Conservation (phyloP, 192 early-diverging fungal genomes). For the Lobosporangium transversale region DNA sequence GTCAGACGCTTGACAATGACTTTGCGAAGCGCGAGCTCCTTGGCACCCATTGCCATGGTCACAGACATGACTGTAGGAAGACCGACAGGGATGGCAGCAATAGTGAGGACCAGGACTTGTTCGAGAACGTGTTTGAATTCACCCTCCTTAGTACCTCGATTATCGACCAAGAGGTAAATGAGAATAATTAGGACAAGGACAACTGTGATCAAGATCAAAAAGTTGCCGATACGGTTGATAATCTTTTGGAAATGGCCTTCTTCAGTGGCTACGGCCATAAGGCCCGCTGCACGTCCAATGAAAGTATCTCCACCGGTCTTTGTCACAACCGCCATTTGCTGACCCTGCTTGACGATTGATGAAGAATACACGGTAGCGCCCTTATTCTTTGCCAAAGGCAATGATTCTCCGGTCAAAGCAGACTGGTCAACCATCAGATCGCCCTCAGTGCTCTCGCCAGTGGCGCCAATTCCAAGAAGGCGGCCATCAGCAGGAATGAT, state of each 20-base stretch:
- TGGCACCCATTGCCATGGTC: slow-evolving; percentile 96
- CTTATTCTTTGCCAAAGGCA: slow-evolving; percentile 88
- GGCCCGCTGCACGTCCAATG: slow-evolving; percentile 92
- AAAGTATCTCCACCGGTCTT: slow-evolving; percentile 94
- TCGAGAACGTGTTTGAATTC: slow-evolving; percentile 59
- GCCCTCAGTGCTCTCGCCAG: slow-evolving; percentile 79
- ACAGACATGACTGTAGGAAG: slow-evolving; percentile 96
- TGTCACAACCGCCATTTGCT: slow-evolving; percentile 91
- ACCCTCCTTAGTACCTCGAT: slow-evolving; percentile 45
- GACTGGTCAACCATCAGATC: slow-evolving; percentile 91
- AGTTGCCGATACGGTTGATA: slow-evolving; percentile 92
- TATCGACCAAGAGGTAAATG: slow-evolving; percentile 69
- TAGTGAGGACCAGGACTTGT: slow-evolving; percentile 82
- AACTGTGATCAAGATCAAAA: slow-evolving; percentile 85
- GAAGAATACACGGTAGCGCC: slow-evolving; percentile 89
- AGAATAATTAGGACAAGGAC: slow-evolving; percentile 85
- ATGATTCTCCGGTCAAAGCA: slow-evolving; percentile 92
- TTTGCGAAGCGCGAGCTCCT: slow-evolving; percentile 90
- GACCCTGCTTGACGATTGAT: slow-evolving; percentile 94
- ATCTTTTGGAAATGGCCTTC: slow-evolving; percentile 98
- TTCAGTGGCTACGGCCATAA: slow-evolving; percentile 91
- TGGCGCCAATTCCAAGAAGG: slow-evolving; percentile 80
- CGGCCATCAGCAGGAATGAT: slow-evolving; percentile 94
- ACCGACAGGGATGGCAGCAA: slow-evolving; percentile 93
- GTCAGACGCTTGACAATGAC: slow-evolving; percentile 97